Conservation (phyloP, 2,329 filamentous ascomycete genomes). For the Aspergillus japonicus region DNA sequence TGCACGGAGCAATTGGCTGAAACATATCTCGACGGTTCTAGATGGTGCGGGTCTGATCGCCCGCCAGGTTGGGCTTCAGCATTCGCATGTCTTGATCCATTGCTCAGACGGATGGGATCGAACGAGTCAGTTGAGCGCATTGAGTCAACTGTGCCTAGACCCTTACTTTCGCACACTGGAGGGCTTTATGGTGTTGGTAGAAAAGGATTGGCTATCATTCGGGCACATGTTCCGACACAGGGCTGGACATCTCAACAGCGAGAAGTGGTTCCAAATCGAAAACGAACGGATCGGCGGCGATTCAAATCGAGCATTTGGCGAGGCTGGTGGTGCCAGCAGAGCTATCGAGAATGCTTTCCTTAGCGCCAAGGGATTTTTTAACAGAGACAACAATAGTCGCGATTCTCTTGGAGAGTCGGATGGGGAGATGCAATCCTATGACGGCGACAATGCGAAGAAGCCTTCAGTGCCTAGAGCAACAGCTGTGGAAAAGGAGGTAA, state of each 20-base stretch:
- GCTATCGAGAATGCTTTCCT: constrained; percentile 82
- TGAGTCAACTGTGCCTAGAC: constrained; percentile 90
- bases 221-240: constrained; percentile 96
- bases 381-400: constrained; percentile 68
- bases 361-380: constrained; percentile 87
- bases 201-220: constrained; percentile 98
- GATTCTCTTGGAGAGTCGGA: constrained; percentile 65
- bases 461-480: constrained; percentile 32
- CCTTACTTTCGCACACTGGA: constrained; percentile 93
- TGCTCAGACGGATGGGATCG: constrained; percentile 99
- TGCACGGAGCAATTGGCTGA: constrained; percentile 83
- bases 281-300: constrained; percentile 70
- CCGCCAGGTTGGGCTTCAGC: constrained; percentile 82
- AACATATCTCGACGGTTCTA: constrained; percentile 80
- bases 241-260: constrained; percentile 81
- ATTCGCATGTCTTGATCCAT: constrained; percentile 93
- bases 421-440: constrained; percentile 49
- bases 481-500: constrained; percentile 63
- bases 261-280: constrained; percentile 91
- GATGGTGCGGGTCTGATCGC: constrained; percentile 84
- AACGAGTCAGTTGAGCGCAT: constrained; percentile 87
- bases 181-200: constrained; percentile 89
- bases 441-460: constrained; percentile 48
- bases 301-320: constrained; percentile 40
- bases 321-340: constrained; percentile 56